phyloP scores from a whole-genome alignment of 768 basidiomycete genomes.

The Termitomyces sp. region DNA sequence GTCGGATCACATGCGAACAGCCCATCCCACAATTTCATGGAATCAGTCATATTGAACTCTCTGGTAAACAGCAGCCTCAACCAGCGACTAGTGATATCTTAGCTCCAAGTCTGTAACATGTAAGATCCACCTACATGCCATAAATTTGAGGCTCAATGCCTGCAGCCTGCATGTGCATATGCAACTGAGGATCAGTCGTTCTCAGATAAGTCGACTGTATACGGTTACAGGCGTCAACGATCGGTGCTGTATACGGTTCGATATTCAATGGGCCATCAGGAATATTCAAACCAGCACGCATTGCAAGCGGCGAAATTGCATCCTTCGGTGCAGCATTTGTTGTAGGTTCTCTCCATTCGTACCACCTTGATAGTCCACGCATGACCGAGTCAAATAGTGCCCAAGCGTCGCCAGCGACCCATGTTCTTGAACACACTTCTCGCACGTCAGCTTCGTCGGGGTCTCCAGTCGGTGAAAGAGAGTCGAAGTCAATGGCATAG shows the following conservation, averaged over 20 bases:
- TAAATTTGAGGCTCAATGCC: conserved; percentile 97
- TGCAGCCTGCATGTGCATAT: conserved; percentile 66
- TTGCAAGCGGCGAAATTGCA: conserved; percentile 29
- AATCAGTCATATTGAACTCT: conserved; percentile 77
- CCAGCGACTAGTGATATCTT: conserved; percentile 65
- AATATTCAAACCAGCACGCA: conserved; percentile 39
- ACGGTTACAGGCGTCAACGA: conserved; percentile 75
- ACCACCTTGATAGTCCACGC: conserved; percentile 75
- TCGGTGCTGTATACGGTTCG: conserved; percentile 74
- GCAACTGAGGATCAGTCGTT: conserved; percentile 74
- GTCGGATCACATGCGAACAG: conserved; percentile 85
- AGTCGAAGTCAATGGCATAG: conserved; percentile 80
- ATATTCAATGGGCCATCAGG: conserved; percentile 42
- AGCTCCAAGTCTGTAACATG: not conserved
- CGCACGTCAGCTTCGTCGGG: conserved; percentile 30
- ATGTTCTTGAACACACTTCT: conserved; percentile 61
- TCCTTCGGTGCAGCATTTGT: conserved; percentile 7
- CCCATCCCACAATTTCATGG: conserved; percentile 93
- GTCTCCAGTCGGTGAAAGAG: conserved; percentile 38
- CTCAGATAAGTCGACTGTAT: conserved; percentile 74
- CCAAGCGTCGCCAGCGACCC: conserved; percentile 87
- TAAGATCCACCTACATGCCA: conserved; percentile 65
- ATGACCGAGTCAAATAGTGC: conserved; percentile 77
- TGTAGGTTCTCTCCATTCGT: conserved; percentile 57
- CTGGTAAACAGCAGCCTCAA: conserved; percentile 89